Conservation (phyloP, 345 rosid genomes). For the Erodium maritimum region DNA sequence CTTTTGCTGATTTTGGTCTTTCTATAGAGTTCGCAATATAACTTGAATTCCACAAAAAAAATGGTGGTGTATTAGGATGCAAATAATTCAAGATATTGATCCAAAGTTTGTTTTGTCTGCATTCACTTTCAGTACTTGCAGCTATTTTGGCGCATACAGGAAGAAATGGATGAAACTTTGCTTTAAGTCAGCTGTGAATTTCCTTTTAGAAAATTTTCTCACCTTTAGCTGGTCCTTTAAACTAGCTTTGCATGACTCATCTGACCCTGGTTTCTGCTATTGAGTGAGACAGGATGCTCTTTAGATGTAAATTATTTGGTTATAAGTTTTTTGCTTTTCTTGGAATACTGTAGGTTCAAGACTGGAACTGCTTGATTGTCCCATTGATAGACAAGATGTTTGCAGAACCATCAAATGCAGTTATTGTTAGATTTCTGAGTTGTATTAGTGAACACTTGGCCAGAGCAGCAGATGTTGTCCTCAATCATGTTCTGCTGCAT, state of each 20-base stretch:
- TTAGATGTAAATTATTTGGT: background rate
- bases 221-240: background rate
- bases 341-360: slow-evolving; percentile 44
- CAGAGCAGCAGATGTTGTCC: slow-evolving; percentile 42
- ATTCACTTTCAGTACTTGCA: background rate
- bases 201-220: background rate
- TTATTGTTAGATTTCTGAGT: slow-evolving; percentile 65
- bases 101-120: background rate
- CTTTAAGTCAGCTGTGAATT: background rate
- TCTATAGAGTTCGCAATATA: background rate
- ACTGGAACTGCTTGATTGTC: slow-evolving; percentile 53
- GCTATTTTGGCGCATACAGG: background rate
- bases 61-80: too few relatives aligned
- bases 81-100: too few relatives aligned
- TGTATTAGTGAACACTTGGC: slow-evolving; percentile 55
- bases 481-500: slow-evolving; percentile 39
- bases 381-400: slow-evolving; percentile 78
- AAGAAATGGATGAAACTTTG: background rate
- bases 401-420: slow-evolving; percentile 78
- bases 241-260: background rate
- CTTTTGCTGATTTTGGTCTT: background rate
- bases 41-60: background rate
- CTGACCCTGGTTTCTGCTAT: background rate
- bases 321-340: background rate
- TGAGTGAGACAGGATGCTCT: background rate